A percentile compares a stretch with the other conserved stretches of the same genome.
phyloP scores from a whole-genome alignment of 2,329 filamentous ascomycete genomes.

The Pseudohalonectria lignicola region DNA sequence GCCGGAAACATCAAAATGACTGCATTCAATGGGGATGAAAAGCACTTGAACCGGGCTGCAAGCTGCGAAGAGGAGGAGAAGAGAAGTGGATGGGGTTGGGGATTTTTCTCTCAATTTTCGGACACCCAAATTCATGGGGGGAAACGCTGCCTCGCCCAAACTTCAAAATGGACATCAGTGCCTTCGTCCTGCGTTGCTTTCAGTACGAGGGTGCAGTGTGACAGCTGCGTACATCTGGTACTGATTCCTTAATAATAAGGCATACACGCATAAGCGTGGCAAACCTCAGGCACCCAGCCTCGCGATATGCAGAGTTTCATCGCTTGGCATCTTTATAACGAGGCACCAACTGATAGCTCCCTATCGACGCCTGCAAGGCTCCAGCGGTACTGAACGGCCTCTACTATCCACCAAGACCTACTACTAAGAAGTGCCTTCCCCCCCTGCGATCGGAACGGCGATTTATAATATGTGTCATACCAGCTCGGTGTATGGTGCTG shows the following conservation, averaged over 20 bases:
- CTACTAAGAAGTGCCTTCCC: too few species aligned
- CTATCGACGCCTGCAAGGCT: too few species aligned
- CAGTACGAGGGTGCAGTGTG: conserved; percentile 6
- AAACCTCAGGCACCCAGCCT: conserved; percentile 8
- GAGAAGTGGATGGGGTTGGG: conserved; percentile 10
- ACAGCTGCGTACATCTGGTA: conserved; percentile 11
- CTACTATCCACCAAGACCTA: too few species aligned
- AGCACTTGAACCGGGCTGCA: neutral
- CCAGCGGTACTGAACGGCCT: too few species aligned
- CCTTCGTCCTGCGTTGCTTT: conserved; percentile 7
- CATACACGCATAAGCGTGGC: conserved; percentile 6
- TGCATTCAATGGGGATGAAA: neutral
- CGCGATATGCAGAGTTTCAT: neutral
- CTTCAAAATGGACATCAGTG: neutral
- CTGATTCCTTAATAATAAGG: conserved; percentile 9
- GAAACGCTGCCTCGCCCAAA: conserved; percentile 3
- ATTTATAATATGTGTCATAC: too few species aligned
- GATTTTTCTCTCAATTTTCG: conserved; percentile 8
- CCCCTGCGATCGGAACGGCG: too few species aligned
- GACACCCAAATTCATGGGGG: neutral
- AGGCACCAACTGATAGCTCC: neutral
- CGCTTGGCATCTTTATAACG: conserved; percentile 4
- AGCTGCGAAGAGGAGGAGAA: neutral
- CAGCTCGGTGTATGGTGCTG: too few species aligned
- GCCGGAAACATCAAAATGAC: conserved; percentile 1